Evolutionary conservation across 352 stramenopile species (phyloP), one percentile per base, ranked within the genome.

Genomic region (Phytophthora crassamura): DNA sequence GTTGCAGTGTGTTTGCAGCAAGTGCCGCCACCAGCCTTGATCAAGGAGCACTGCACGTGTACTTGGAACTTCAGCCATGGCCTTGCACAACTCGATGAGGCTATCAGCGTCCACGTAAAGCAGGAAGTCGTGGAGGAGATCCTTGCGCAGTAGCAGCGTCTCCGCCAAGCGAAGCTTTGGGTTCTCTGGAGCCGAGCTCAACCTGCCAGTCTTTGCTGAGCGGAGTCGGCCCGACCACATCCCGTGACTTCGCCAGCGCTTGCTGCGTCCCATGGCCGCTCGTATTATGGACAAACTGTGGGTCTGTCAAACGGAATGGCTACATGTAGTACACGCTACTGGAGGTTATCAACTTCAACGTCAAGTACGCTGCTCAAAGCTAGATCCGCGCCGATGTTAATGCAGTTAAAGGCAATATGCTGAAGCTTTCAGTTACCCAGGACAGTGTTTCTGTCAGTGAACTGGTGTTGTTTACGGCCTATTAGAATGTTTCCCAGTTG

Each of bases 401-500:
- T 25, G 22, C 22, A 25, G 22, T 25, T 25, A 25, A 30, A 30
- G 25, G 25, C 25, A 30, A 30, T 30, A 4, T 30, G 6, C 6
- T 30, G 25, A 30, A 6, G 25, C 4, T 25, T 25, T 25, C 22
- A 25, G 22, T 3, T 30, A 30, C 3, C 25, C 25, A 30, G 6
- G 25, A 30, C 3, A 30, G 25, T 30, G 25, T 30, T 30, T 30
- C 25, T 6, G 25, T 5, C 25, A 30, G 25, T 30, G 25, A 2
- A 4, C 25, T n/a, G n/a, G n/a, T n/a, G n/a, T n/a, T n/a, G n/a
- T n/a, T n/a, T n/a, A n/a, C n/a, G n/a, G n/a, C n/a, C n/a, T n/a
- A n/a, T n/a, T n/a, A 88, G 51, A 88, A 88, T 3, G 79, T 86
- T 42, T 88, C 79, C 79, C 79, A 88, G 40, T 46, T 75, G 60